Evolutionary conservation across 345 rosid species (phyloP), one percentile per base, ranked within the genome.

Genomic region (Gossypium bickii): DNA sequence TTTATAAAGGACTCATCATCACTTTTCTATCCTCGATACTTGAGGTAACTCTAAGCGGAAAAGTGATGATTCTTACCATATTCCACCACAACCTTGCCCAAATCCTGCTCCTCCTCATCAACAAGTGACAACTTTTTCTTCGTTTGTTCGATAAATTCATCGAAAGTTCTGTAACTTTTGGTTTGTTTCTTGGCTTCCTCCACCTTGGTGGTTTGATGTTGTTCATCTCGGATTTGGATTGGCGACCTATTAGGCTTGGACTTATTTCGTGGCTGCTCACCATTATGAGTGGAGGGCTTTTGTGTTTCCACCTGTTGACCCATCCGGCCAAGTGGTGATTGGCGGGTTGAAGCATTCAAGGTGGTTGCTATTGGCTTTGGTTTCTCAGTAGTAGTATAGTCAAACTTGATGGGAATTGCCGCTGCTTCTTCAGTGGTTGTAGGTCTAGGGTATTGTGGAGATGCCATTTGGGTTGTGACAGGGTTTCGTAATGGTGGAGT

Each of bases 101-200:
- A 9, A 8, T 78, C 81, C 13, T 78, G 77, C 12, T 59, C 27
- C 12, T 56, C 17, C 1, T 12, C 64, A 12, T 59, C 17, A 16
- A 49, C 71, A 27, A 22, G 10, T 9, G 84, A 74, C 63, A 16
- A 73, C 82, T 53, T 85, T 3, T 45, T n/a, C 77, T 48, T 80
- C 3, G 82, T 79, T 0, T 79, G 71, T 11, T 44, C 18, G 18
- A 86, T 82, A 70, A 66, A 86, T 15, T 70, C 68, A 0, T 85
- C 66, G 24, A 81, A 79, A 8, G 25, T 53, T 5, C 77, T 87
- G 16, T 66, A 58, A 25, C 64, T 71, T 44, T 74, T 69, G 25
- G 18, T 51, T 25, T 65, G 75, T 22, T 47, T 27, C 68, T 76
- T 74, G 24, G 61, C 66, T 7, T 60, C 69, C 20, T 77, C 49